A percentile compares a stretch with the other conserved stretches of the same genome.
Evolutionary conservation across 345 rosid species (phyloP).

Genomic region (Arabidopsis suecica): DNA sequence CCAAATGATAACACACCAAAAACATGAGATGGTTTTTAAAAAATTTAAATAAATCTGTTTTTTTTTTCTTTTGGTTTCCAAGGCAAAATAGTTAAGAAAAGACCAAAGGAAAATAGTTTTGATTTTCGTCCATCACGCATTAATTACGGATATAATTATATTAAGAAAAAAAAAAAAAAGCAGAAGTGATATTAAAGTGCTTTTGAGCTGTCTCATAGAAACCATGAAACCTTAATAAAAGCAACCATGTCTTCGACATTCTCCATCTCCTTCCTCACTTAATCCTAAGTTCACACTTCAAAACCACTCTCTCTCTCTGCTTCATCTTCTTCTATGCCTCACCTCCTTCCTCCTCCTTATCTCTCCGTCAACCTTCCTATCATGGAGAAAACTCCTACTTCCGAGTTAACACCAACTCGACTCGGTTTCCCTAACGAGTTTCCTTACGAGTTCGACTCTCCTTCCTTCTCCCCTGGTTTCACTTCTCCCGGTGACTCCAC

Average conservation of each 20-base stretch:
- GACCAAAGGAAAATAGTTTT: slow-evolving; percentile 28
- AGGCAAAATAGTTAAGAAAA: slow-evolving; percentile 21
- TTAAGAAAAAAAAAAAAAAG: background rate
- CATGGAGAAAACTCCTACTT: slow-evolving; percentile 14
- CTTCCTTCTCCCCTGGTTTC: slow-evolving; percentile 46
- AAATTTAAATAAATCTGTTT: background rate
- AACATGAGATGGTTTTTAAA: too few relatives aligned
- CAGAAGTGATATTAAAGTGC: slow-evolving; percentile 39
- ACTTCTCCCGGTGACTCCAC: slow-evolving; percentile 68
- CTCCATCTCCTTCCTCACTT: slow-evolving; percentile 41
- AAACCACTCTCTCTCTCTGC: background rate
- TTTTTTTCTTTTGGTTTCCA: slow-evolving; percentile 1
- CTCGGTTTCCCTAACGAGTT: slow-evolving; percentile 62
- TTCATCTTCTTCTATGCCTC: background rate
- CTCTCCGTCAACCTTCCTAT: slow-evolving; percentile 5
- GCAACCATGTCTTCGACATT: slow-evolving; percentile 46
- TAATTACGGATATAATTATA: slow-evolving; percentile 40
- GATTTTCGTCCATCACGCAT: slow-evolving; percentile 48
- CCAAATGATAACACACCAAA: background rate
- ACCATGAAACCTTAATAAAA: slow-evolving; percentile 51
- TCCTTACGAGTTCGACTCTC: slow-evolving; percentile 67
- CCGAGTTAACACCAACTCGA: slow-evolving; percentile 39
- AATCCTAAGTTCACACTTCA: background rate
- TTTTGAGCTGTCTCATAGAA: slow-evolving; percentile 51
- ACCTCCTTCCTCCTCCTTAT: background rate